Evolutionary conservation across 2,329 filamentous ascomycete species (phyloP), one percentile per base, ranked within the genome.

Genomic region (Davidsoniella neocaledoniae): DNA sequence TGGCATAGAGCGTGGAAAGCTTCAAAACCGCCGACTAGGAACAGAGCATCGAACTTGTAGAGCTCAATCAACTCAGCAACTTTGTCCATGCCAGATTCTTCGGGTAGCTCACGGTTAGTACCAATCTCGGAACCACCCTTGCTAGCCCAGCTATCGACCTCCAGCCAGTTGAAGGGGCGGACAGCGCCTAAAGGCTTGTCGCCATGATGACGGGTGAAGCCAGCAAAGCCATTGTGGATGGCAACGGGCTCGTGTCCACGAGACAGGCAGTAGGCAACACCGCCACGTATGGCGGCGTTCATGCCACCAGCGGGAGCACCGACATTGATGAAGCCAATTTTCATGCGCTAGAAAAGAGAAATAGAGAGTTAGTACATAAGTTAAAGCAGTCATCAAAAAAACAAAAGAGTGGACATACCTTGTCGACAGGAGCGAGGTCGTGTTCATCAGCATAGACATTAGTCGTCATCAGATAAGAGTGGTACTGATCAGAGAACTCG

Each of bases 111-210:
- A 59, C 91, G 84, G 71, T 98, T 98, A 23, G 90, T 98, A 57
- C 91, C 91, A 59, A 98, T 96, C 64, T 98, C 91, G 2, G 88
- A 96, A 54, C 91, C 91, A 62, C 91, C 91, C 67, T 87, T 90
- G 67, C 87, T 94, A 12, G 90, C 87, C 91, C 91, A 98, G 54
- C 78, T 73, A 62, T 96, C 90, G 4, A 93, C 87, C 61, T 96
- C 91, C 17, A 96, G 75, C 91, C 91, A 98, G 57, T 81, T 71
- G 53, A 96, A 84, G 38, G 83, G 76, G 29, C 88, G 81, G 7
- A 98, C 88, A 2, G 91, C 79, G 38, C 87, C 83, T 0, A 86
- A 53, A 0, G 88, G 88, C 59, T 79, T 71, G 61, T 96, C 90
- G 29, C 70, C 81, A 62, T 96, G 86, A 64, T 98, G 91, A 43